Percentiles rank a stretch among this genome's conserved stretches.
phyloP scores from a whole-genome alignment of 164 flowering plant genomes.

The Santalum album region DNA sequence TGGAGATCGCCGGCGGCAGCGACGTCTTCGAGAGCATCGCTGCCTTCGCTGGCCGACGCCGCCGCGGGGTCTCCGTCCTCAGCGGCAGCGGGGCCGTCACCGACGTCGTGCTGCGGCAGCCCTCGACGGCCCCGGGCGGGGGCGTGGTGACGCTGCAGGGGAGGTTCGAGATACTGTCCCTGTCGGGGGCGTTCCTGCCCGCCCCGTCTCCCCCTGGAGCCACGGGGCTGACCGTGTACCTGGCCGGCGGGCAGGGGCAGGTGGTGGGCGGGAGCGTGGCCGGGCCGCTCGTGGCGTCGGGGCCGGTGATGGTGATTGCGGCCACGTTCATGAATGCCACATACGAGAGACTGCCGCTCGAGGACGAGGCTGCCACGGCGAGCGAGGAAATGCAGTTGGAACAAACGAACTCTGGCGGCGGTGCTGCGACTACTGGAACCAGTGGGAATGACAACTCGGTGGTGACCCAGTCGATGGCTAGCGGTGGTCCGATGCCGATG shows the following conservation, averaged over 20 bases:
- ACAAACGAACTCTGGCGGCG: slow-evolving; percentile 11
- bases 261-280: slow-evolving; percentile 79
- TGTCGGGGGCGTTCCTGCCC: slow-evolving; percentile 78
- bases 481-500: slow-evolving; percentile 23
- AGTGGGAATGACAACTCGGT: not conserved
- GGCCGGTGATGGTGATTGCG: slow-evolving; percentile 82
- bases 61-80: slow-evolving; percentile 68
- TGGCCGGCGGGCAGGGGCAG: slow-evolving; percentile 86
- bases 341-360: slow-evolving; percentile 70
- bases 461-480: not conserved
- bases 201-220: slow-evolving; percentile 75
- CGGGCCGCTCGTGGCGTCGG: slow-evolving; percentile 69
- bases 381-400: slow-evolving; percentile 28
- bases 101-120: slow-evolving; percentile 63
- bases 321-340: slow-evolving; percentile 75
- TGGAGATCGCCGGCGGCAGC: slow-evolving; percentile 59
- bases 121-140: slow-evolving; percentile 53
- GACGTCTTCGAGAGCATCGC: slow-evolving; percentile 59
- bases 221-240: slow-evolving; percentile 64
- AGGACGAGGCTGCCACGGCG: slow-evolving; percentile 29
- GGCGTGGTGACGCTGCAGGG: slow-evolving; percentile 62
- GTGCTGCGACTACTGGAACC: not conserved
- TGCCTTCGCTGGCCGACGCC: slow-evolving; percentile 54
- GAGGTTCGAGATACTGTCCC: slow-evolving; percentile 70
- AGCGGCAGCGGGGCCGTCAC: slow-evolving; percentile 72